Base-by-base conservation (phyloP, 306 rosid species). In the Potentilla sterilis region DNA sequence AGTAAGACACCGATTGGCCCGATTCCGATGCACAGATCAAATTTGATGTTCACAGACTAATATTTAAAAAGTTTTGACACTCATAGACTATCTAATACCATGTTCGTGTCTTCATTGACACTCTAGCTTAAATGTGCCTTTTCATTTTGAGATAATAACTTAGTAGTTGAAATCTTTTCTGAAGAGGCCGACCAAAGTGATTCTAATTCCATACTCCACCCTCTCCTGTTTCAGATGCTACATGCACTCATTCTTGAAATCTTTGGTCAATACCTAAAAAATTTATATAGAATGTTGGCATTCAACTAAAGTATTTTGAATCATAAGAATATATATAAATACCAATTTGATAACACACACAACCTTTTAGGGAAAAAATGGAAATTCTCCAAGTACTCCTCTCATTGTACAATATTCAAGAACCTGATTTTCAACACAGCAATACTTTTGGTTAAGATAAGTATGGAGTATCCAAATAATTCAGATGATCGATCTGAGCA, bases 171-270 rank as follows among this genome's bases (percentile, higher is more conserved):
- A 46, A 28, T 51, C 84, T 84, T 88, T 89, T 78, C 70, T 19
- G 63, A 78, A 83, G 92, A 91, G 98, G 98, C 98, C 93, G 93
- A 91, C 97, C 96, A 89, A 88, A 69, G 86, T 69, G 90, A 93
- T 93, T 89, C 96, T 83, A 88, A 86, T 93, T 93, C 97, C 89
- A 83, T 85, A 80, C 90, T 85, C 96, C 93, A 89, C 97, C 83
- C 57, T 57, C 72, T 37, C 47, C 32, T 87, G 77, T 85, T 74
- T 72, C 64, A 72, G 82, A 82, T 86, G 89, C 91, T 75, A 78
- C 69, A 34, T 80, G 70, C 81, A 74, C 73, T 74, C 35, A 69
- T 70, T 77, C 41, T 70, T 81, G 21, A 59, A 21, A 55, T 58
- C 34, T 55, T 41, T 58, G 77, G 69, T 73, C 69, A 41, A 73